Evolutionary conservation across 176 grass and related monocot genomes (phyloP).

Genomic region (Areca catechu): DNA sequence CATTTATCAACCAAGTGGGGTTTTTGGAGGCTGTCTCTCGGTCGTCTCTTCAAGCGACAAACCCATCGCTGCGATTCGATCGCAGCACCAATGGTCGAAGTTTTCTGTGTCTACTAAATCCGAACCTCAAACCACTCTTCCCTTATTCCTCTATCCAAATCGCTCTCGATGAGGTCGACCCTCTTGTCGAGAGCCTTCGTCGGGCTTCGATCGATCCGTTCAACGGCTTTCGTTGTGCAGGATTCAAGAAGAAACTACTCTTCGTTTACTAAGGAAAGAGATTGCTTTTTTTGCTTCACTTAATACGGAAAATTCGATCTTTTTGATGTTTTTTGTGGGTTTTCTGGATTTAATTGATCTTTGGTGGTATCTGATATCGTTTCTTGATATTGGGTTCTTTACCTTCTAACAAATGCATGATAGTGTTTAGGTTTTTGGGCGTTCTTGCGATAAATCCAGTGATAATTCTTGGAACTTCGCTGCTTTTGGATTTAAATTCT

Average conservation of each 20-base stretch:
- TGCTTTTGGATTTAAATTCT: too few species aligned
- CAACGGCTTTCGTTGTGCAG: neutral
- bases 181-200: constrained; percentile 16
- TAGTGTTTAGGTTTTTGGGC: neutral
- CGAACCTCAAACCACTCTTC: too few species aligned
- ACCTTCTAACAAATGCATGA: neutral
- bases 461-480: neutral
- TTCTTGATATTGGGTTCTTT: neutral
- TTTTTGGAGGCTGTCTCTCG: too few species aligned
- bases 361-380: neutral
- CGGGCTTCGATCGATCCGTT: constrained; percentile 21
- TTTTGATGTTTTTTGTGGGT: constrained; percentile 21
- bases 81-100: too few species aligned
- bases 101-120: too few species aligned
- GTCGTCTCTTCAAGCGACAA: too few species aligned
- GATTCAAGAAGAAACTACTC: constrained; percentile 39
- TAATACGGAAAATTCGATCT: constrained; percentile 17
- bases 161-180: neutral
- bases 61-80: too few species aligned
- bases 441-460: neutral
- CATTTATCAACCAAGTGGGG: too few species aligned
- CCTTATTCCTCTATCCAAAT: too few species aligned
- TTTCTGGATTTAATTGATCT: neutral
- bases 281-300: constrained; percentile 24
- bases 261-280: constrained; percentile 49